These are phyloP conservation scores for Colletotrichum lindemuthianum DNA, from an alignment of 2,329 filamentous ascomycete species.

Conservation along the genomic window DNA sequence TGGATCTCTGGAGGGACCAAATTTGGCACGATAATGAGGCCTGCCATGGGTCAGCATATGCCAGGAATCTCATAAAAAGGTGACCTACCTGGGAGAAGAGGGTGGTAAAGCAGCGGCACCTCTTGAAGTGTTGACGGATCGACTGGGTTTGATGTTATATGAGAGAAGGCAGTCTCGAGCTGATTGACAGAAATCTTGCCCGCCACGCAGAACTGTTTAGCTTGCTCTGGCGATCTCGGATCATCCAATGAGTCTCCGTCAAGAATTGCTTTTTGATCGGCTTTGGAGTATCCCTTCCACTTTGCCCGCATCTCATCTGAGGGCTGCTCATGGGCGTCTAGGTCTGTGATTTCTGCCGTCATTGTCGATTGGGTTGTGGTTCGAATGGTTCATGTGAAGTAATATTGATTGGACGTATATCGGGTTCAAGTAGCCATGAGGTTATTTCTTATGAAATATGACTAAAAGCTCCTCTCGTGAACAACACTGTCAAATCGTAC, in stretches of 20 bases:
- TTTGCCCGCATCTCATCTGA: conserved; percentile 74
- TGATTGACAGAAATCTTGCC: conserved; percentile 54
- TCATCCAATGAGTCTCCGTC: conserved; percentile 66
- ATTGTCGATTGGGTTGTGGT: conserved; percentile 39
- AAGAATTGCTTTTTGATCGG: conserved; percentile 62
- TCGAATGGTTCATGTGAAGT: too few relatives aligned
- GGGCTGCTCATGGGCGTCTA: conserved; percentile 83
- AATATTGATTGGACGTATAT: too few relatives aligned
- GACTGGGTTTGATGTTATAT: conserved; percentile 48
- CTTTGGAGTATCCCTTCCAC: conserved; percentile 80
- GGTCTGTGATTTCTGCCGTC: conserved; percentile 56
- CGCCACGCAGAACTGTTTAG: conserved; percentile 56
- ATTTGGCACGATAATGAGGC: conserved; percentile 80
- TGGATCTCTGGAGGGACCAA: conserved; percentile 79
- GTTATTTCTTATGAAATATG: background rate
- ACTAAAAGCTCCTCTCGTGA: background rate
- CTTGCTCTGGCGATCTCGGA: conserved; percentile 47
- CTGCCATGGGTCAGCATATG: conserved; percentile 54
- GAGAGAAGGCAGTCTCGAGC: conserved; percentile 55
- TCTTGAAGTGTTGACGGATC: conserved; percentile 47
- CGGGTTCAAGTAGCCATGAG: background rate
- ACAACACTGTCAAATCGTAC: conserved; percentile 18
- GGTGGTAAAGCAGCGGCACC: conserved; percentile 69
- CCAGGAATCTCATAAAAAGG: background rate
- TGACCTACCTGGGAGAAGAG: conserved; percentile 72